These are phyloP conservation scores for Anthracocystis panici-leucophaei DNA, from an alignment of 1,284 basidiomycete species.

Conservation along the genomic window DNA sequence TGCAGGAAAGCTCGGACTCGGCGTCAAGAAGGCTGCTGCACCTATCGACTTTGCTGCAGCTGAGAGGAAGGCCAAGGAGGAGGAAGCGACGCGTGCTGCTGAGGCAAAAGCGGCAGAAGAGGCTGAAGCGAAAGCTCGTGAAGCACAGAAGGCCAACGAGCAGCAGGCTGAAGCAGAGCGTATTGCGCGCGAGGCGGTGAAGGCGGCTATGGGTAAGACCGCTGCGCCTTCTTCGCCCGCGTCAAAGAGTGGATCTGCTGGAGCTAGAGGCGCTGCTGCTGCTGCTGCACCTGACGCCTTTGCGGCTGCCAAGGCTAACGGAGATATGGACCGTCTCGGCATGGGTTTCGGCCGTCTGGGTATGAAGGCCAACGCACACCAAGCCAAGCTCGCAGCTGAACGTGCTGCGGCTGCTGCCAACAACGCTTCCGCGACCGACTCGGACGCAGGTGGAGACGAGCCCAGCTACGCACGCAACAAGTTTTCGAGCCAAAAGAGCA, in stretches of 20 bases:
- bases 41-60: constrained; percentile 67
- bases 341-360: constrained; percentile 88
- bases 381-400: constrained; percentile 54
- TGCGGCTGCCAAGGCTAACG: constrained; percentile 70
- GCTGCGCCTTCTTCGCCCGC: constrained; percentile 19
- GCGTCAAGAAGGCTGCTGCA: constrained; percentile 61
- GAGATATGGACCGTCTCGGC: constrained; percentile 77
- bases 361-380: constrained; percentile 53
- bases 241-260: constrained; percentile 13
- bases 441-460: constrained; percentile 69
- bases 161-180: constrained; percentile 53
- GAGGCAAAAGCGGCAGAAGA: constrained; percentile 50
- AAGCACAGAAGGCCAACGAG: constrained; percentile 43
- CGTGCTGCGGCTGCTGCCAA: constrained; percentile 50
- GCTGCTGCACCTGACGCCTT: constrained; percentile 26
- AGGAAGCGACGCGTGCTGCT: constrained; percentile 52
- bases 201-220: constrained; percentile 45
- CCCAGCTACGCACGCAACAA: constrained; percentile 87
- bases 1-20: constrained; percentile 63
- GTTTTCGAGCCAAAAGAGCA: constrained; percentile 86
- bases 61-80: constrained; percentile 63
- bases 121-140: constrained; percentile 51
- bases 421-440: constrained; percentile 26
- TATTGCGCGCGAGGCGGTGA: constrained; percentile 58
- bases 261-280: constrained; percentile 24